Conservation (phyloP, 73 alveolate species). For the Paramecium sonneborni region DNA sequence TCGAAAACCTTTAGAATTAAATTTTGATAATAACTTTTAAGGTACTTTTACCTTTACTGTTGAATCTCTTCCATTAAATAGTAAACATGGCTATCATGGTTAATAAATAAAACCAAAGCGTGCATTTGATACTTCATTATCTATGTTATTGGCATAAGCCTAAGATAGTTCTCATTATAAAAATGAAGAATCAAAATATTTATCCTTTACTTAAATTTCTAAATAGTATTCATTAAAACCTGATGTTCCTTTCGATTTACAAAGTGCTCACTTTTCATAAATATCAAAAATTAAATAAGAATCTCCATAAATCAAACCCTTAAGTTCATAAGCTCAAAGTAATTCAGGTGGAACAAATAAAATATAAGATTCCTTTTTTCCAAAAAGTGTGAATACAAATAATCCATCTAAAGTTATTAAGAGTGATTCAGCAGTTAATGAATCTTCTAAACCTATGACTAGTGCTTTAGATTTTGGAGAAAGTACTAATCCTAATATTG, state of each 20-base stretch:
- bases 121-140: conserved; percentile 26
- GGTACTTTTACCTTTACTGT: neutral
- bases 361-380: conserved; percentile 3
- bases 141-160: conserved; percentile 46
- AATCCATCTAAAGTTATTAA: neutral
- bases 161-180: conserved; percentile 48
- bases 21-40: neutral
- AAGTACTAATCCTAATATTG: conserved; percentile 11
- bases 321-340: neutral
- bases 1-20: conserved; percentile 10
- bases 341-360: conserved; percentile 38
- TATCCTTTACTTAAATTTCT: conserved; percentile 17
- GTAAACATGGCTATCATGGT: neutral
- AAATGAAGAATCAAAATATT: conserved; percentile 15
- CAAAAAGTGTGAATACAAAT: neutral
- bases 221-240: conserved; percentile 1
- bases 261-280: conserved; percentile 55
- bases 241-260: conserved; percentile 4
- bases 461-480: conserved; percentile 49
- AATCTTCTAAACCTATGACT: conserved; percentile 27
- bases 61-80: neutral
- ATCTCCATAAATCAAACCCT: neutral
- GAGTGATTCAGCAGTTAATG: neutral
- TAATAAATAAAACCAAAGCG: neutral
- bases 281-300: conserved; percentile 39